phyloP scores from a whole-genome alignment of 2,329 filamentous ascomycete species.

The Lasiodiplodia sp. region DNA sequence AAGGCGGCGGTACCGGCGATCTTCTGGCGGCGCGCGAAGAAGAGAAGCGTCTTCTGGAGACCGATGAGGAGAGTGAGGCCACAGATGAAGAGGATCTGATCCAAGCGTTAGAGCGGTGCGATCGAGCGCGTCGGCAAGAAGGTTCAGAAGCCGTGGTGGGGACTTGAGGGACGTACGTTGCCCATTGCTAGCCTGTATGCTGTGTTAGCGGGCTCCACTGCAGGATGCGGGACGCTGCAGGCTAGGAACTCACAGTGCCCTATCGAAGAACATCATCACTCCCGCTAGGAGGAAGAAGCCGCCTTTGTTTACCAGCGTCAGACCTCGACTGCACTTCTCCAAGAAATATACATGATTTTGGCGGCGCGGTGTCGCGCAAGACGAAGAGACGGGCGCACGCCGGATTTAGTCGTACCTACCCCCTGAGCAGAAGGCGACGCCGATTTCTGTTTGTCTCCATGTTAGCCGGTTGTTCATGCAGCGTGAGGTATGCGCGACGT shows the following conservation, averaged over 20 bases:
- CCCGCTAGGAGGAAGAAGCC: conserved; percentile 94
- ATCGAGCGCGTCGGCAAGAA: conserved; percentile 15
- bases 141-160: background rate
- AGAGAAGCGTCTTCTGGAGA: conserved; percentile 84
- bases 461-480: background rate
- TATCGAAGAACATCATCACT: conserved; percentile 96
- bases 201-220: conserved; percentile 31
- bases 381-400: conserved; percentile 4
- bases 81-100: conserved; percentile 93
- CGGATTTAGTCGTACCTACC: conserved; percentile 67
- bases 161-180: conserved; percentile 67
- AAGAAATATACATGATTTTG: conserved; percentile 28
- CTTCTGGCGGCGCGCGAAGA: conserved; percentile 95
- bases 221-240: background rate
- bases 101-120: background rate
- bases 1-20: conserved; percentile 91
- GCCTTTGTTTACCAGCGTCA: conserved; percentile 60
- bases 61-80: conserved; percentile 97
- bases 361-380: background rate
- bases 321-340: conserved; percentile 33
- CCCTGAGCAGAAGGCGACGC: conserved; percentile 96
- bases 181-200: conserved; percentile 87
- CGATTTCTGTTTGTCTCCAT: conserved; percentile 72
- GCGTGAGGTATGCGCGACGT: background rate
- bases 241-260: conserved; percentile 75